Evolutionary conservation across 495 filamentous ascomycete species (phyloP), one percentile per base, ranked within the genome.

Genomic region (Tuber melanosporum): DNA sequence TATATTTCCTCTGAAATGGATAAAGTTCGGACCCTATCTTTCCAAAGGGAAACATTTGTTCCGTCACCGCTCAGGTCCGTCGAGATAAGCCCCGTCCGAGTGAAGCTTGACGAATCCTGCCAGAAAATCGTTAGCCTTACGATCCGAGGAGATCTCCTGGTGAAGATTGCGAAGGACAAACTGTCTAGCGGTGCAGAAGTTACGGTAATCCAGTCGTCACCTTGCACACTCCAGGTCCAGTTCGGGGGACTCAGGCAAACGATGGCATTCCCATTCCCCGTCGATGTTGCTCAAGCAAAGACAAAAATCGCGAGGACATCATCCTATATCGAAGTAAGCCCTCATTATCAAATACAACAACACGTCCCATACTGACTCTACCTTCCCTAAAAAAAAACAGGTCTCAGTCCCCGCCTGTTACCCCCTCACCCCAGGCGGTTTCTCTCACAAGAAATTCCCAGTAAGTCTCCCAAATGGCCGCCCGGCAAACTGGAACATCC

Each of bases 221-320:
- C 83, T 47, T 82, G 77, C 77, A 81, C 72, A 39, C 80, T 85
- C 52, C 73, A 70, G 47, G 46, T 85, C 43, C 76, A 77, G 7
- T 76, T 77, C 49, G 72, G 70, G 44, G 41, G 47, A 32, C 75
- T 77, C 26, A 79, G 78, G 15, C 49, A 74, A 17, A 73, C 73
- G 66, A 52, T 85, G 22, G 62, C 42, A 52, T 85, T 85, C 75
- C 85, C 85, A 43, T 78, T 83, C 46, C 86, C 85, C 3, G 76
- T 86, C 32, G 76, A 80, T 70, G 72, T 49, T 41, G 72, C 80
- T 32, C 75, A 76, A 8, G 49, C 71, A 62, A 84, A 83, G 73
- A 69, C 80, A 39, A 78, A 80, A 39, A 82, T 86, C 57, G 85
- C 85, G 52, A 79, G 85, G 47, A 85, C 82, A 69, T 85, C 85